Evolutionary conservation across 176 grass and related monocot genomes (phyloP).

Genomic region (Avena insularis): DNA sequence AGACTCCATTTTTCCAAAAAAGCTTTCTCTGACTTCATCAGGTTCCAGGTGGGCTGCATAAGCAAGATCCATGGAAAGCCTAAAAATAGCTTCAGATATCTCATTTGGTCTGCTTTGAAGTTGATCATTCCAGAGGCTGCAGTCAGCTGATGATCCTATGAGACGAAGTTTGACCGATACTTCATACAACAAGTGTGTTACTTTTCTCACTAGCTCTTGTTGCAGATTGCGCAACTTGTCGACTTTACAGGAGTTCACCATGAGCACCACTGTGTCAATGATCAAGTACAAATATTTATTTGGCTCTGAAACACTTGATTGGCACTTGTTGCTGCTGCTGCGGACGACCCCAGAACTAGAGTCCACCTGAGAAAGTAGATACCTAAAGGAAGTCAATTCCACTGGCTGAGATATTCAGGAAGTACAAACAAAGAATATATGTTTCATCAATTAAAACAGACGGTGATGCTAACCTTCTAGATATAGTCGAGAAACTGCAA

Average conservation of each 20-base stretch:
- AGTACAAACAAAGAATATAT: not conserved
- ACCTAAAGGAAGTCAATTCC: constrained; percentile 43
- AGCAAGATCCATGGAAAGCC: constrained; percentile 61
- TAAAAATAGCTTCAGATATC: constrained; percentile 79
- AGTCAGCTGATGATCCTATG: constrained; percentile 24
- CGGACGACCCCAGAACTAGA: not conserved
- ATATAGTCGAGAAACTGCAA: too few species aligned
- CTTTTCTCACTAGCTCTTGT: constrained; percentile 43
- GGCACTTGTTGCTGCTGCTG: not conserved
- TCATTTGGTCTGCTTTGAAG: constrained; percentile 47
- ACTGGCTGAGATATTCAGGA: constrained; percentile 28
- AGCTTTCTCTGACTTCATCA: constrained; percentile 39
- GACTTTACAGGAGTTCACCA: constrained; percentile 63
- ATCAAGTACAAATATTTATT: constrained; percentile 46
- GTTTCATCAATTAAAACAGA: too few species aligned
- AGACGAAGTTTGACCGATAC: constrained; percentile 38
- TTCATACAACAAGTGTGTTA: constrained; percentile 54
- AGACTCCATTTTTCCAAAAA: constrained; percentile 62
- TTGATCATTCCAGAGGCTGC: constrained; percentile 23
- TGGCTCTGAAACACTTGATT: constrained; percentile 9
- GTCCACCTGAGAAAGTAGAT: constrained; percentile 50
- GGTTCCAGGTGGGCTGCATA: constrained; percentile 30
- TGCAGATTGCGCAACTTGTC: constrained; percentile 36
- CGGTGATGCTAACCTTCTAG: too few species aligned
- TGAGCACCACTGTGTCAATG: constrained; percentile 48